These are phyloP conservation scores for Thymus mandschuricus DNA, from an alignment of 257 asterid genomes.

Conservation along the genomic window DNA sequence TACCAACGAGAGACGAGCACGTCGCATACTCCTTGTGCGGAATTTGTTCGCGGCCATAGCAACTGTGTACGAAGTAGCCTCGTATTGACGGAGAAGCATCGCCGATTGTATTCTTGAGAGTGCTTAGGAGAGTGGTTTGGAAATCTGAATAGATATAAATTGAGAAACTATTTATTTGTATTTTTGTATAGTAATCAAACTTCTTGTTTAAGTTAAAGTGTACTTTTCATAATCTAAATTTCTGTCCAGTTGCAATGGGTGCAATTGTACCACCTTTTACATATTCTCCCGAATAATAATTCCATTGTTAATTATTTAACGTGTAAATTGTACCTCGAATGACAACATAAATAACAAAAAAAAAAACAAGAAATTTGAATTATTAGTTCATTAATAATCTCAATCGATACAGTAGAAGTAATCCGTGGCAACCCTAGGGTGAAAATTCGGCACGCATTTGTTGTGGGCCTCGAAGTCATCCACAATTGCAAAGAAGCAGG, in stretches of 20 bases:
- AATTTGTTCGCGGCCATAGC: not conserved
- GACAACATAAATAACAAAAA: no score
- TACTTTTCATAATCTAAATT: not conserved
- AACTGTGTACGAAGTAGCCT: not conserved
- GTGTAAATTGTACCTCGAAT: no score
- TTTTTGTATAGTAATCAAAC: not conserved
- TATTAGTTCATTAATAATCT: no score
- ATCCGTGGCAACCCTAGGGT: no score
- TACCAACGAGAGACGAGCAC: not conserved
- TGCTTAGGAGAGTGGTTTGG: not conserved
- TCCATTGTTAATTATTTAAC: no score
- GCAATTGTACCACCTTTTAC: not conserved
- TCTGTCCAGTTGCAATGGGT: not conserved
- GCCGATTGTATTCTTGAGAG: no score
- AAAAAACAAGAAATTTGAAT: no score
- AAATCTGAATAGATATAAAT: not conserved
- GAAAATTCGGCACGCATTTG: no score
- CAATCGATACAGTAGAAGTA: no score
- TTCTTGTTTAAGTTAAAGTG: no score
- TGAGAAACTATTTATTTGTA: not conserved
- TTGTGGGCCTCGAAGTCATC: not conserved
- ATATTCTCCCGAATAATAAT: no score
- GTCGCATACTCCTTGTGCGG: not conserved
- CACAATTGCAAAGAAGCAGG: not conserved
- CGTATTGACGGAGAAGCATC: not conserved